Evolutionary conservation across 495 filamentous ascomycete genomes (phyloP), one percentile per base, ranked within the genome.

Genomic region (Glarea lozoyensis): DNA sequence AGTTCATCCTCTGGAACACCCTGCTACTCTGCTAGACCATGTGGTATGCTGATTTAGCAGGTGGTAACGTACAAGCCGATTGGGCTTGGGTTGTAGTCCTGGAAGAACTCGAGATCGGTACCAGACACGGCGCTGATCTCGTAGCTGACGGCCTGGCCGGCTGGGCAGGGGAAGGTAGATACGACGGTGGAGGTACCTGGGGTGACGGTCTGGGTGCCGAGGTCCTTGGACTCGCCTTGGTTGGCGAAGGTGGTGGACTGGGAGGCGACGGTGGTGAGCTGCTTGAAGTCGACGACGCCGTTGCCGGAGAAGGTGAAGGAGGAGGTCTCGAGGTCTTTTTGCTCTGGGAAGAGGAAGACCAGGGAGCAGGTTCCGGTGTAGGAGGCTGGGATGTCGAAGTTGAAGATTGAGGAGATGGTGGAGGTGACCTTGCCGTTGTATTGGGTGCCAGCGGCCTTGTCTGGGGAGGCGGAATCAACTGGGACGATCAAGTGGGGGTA

Each of bases 401-500:
- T 78, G 70, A 82, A 84, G 33, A 77, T 61, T 22, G 64, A 68
- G 23, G 76, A 81, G 45, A 75, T 56, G 15, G 68, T 72, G 4
- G 67, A 53, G 3, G 65, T 65, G 13, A 81, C 57, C 5, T 66
- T 61, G 36, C 76, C 77, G 46, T 73, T 75, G 55, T 59, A 69
- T 0, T 60, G 62, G 4, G 70, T 78, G 12, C 76, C 78, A 12
- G 54, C 46, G 3, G 79, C 67, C 0, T 43, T 61, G 52, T 67
- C 48, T 5, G 79, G 75, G 30, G 64, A 47, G n/a, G 64, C 54
- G 5, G 71, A 75, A 68, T 81, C 65, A 37, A 86, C 57, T 1
- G 75, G 75, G 21, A 84, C 56, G 48, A 85, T 81, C 43, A 85
- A 61, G 56, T 82, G 73, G 12, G 82, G 81, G 54, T 60, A 77